phyloP scores from a whole-genome alignment of 2,329 filamentous ascomycete species.

The Phoma sp. region DNA sequence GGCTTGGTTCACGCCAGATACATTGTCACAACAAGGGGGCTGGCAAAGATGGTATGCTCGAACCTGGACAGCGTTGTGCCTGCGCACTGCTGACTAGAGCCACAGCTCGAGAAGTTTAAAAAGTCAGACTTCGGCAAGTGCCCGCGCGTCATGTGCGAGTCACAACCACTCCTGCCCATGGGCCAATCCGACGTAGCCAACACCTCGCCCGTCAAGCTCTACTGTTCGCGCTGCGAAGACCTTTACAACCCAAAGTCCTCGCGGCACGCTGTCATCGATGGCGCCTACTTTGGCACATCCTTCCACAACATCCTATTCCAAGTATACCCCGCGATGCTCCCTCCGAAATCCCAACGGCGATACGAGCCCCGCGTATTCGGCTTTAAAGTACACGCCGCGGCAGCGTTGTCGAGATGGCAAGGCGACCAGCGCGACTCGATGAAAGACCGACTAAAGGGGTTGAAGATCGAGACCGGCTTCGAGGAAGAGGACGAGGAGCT shows the following conservation, averaged over 20 bases:
- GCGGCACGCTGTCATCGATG: conserved; percentile 92
- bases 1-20: conserved; percentile 95
- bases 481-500: conserved; percentile 69
- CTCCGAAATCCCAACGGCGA: conserved; percentile 81
- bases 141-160: conserved; percentile 92
- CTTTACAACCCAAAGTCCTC: conserved; percentile 99
- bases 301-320: conserved; percentile 99
- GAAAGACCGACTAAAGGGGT: conserved; percentile 75
- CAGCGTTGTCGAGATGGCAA: conserved; percentile 91
- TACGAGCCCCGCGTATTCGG: conserved; percentile 93
- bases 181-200: conserved; percentile 89
- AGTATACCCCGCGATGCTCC: conserved; percentile 90
- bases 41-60: conserved; percentile 86
- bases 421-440: conserved; percentile 80
- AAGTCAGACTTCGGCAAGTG: conserved; percentile 98
- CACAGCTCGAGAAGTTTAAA: conserved; percentile 98
- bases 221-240: conserved; percentile 96
- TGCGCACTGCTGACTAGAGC: conserved; percentile 16
- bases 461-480: conserved; percentile 77
- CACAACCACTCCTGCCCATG: conserved; percentile 92
- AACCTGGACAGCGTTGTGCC: not conserved
- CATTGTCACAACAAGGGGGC: conserved; percentile 91
- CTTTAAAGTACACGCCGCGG: conserved; percentile 91
- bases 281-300: conserved; percentile 95
- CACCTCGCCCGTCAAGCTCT: conserved; percentile 91